These are phyloP conservation scores for Suillus occidentalis DNA, from an alignment of 768 basidiomycete genomes.

Conservation along the genomic window DNA sequence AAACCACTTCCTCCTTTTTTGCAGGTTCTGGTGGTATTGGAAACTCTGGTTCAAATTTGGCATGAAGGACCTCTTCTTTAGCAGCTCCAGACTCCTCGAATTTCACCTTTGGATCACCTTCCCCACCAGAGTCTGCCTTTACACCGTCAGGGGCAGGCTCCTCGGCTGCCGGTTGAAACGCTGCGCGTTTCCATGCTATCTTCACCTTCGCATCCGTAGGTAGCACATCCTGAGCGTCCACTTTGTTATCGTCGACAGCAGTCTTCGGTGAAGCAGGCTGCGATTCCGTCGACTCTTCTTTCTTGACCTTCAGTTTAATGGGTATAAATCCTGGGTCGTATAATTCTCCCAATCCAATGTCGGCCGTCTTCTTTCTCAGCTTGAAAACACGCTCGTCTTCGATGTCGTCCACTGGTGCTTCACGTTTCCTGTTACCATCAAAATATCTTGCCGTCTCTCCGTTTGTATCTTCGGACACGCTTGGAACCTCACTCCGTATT, in stretches of 20 bases:
- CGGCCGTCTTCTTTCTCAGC: constrained; percentile 61
- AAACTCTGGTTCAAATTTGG: constrained; percentile 3
- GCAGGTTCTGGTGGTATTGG: constrained; percentile 9
- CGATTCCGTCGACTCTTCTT: constrained; percentile 33
- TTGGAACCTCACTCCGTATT: not conserved
- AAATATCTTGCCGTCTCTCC: constrained; percentile 21
- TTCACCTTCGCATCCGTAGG: constrained; percentile 30
- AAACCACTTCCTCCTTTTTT: constrained; percentile 14
- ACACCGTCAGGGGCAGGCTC: not conserved
- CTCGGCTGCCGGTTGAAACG: constrained; percentile 5
- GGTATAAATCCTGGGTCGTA: constrained; percentile 78
- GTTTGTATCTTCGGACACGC: not conserved
- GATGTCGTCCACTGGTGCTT: constrained; percentile 45
- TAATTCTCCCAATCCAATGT: constrained; percentile 67
- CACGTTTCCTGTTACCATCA: constrained; percentile 40
- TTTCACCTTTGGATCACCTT: constrained; percentile 10
- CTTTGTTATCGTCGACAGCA: constrained; percentile 12
- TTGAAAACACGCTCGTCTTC: constrained; percentile 59
- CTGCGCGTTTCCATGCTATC: constrained; percentile 34
- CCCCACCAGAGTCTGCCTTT: constrained; percentile 12
- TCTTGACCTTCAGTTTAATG: constrained; percentile 61
- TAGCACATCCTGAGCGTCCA: constrained; percentile 6
- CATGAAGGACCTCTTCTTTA: constrained; percentile 4
- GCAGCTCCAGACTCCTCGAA: not conserved
- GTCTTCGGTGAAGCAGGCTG: constrained; percentile 8